These are phyloP conservation scores for Phylloporus sp. DNA, from an alignment of 768 basidiomycete species.

Conservation along the genomic window DNA sequence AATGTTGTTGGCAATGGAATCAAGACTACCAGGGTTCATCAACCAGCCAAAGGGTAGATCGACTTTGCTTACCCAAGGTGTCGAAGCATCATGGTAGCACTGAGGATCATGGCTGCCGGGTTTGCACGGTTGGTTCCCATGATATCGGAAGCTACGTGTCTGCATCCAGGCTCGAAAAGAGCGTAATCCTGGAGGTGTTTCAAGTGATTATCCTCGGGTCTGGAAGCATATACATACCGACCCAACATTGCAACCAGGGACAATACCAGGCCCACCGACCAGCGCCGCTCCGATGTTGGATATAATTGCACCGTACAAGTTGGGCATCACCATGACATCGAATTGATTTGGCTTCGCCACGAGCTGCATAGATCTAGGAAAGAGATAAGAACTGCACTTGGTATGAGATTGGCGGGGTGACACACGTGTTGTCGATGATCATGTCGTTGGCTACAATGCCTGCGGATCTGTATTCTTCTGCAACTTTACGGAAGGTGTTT, in stretches of 20 bases:
- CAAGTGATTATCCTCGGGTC: neutral
- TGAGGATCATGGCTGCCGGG: conserved; percentile 96
- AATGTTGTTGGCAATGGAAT: conserved; percentile 90
- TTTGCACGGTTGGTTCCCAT: conserved; percentile 96
- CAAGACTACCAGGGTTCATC: conserved; percentile 53
- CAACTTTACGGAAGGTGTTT: conserved; percentile 94
- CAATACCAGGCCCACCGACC: conserved; percentile 96
- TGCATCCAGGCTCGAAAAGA: conserved; percentile 97
- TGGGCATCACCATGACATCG: conserved; percentile 99
- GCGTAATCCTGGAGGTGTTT: conserved; percentile 72
- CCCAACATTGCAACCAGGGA: conserved; percentile 97
- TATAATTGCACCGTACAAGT: conserved; percentile 94
- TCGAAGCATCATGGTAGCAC: conserved; percentile 96
- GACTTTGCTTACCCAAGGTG: conserved; percentile 74
- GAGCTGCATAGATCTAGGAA: conserved; percentile 91
- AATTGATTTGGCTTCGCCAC: conserved; percentile 95
- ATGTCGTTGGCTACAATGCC: conserved; percentile 95
- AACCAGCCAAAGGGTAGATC: conserved; percentile 13
- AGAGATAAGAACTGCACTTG: neutral
- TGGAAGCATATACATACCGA: conserved; percentile 47
- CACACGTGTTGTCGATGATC: conserved; percentile 98
- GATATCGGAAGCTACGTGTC: conserved; percentile 92
- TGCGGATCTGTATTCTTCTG: conserved; percentile 91
- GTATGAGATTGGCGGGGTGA: neutral
- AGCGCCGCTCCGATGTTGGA: conserved; percentile 99